phyloP scores from a whole-genome alignment of 1,139 yeast genomes.

The Groenewaldozyma auringiensis region DNA sequence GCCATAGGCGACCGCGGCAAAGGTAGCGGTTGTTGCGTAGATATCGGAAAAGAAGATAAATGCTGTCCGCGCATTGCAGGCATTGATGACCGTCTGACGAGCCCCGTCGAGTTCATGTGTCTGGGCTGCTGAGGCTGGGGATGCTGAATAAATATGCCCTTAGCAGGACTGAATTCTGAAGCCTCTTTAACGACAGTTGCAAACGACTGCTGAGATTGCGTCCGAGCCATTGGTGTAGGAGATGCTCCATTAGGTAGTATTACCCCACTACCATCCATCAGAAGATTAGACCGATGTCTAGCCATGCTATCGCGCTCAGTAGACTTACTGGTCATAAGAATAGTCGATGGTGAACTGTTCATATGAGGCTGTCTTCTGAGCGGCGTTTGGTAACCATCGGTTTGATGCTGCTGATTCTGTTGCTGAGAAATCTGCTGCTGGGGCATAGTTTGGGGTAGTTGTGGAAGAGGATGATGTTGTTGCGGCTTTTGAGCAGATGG shows the following conservation, averaged over 20 bases:
- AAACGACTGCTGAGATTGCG: slow-evolving; percentile 25
- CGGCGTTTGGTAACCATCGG: not conserved
- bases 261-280: slow-evolving; percentile 7
- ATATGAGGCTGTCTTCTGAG: not conserved
- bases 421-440: slow-evolving; percentile 6
- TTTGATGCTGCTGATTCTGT: slow-evolving; percentile 7
- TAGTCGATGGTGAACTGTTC: slow-evolving; percentile 15
- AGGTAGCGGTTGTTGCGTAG: no score
- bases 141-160: slow-evolving; percentile 21
- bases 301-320: slow-evolving; percentile 4
- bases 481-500: slow-evolving; percentile 1
- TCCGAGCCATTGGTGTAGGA: slow-evolving; percentile 13
- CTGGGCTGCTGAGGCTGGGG: not conserved
- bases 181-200: slow-evolving; percentile 26
- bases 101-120: not conserved
- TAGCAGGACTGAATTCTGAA: slow-evolving; percentile 26
- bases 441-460: slow-evolving; percentile 4
- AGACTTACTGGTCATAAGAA: slow-evolving; percentile 14
- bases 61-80: not conserved
- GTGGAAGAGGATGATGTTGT: slow-evolving; percentile 7
- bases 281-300: slow-evolving; percentile 4
- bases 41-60: no score
- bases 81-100: not conserved
- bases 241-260: slow-evolving; percentile 4
- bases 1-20: no score